These are phyloP conservation scores for Rhodotorula toruloides DNA, from an alignment of 768 basidiomycete species.

Conservation along the genomic window DNA sequence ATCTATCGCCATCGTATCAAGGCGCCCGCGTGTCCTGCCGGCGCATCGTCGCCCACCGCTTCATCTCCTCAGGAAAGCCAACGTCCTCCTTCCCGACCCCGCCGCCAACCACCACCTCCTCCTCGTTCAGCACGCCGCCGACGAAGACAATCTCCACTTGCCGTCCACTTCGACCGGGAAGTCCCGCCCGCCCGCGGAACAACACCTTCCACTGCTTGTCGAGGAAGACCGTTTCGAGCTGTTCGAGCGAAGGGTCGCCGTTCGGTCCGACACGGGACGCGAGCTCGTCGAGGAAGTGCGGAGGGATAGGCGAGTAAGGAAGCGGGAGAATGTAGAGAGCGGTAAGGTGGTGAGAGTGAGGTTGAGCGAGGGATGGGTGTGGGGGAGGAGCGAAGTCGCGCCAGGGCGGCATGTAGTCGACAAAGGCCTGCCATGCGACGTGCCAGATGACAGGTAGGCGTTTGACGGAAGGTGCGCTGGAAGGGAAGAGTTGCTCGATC, in stretches of 20 bases:
- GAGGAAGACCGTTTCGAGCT: neutral
- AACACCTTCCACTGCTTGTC: neutral
- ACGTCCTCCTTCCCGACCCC: no score
- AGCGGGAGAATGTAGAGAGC: constrained; percentile 8
- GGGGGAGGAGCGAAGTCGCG: neutral
- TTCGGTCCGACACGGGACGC: neutral
- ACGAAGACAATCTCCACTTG: neutral
- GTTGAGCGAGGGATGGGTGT: neutral
- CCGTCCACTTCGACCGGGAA: no score
- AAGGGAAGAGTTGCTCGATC: no score
- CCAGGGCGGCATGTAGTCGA: constrained; percentile 11
- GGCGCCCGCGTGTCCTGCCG: no score
- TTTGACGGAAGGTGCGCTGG: no score
- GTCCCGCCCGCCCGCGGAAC: neutral
- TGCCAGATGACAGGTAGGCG: neutral
- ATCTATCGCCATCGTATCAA: no score
- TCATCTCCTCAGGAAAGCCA: no score
- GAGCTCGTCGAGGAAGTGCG: constrained; percentile 4
- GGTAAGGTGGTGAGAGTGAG: neutral
- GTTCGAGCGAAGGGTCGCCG: neutral
- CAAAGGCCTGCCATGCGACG: neutral
- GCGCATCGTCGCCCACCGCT: no score
- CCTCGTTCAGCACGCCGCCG: no score
- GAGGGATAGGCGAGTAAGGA: neutral
- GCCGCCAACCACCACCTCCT: no score